These are phyloP conservation scores for Aspergillus ochraceoroseus DNA, from an alignment of 2,329 filamentous ascomycete genomes.

Conservation along the genomic window DNA sequence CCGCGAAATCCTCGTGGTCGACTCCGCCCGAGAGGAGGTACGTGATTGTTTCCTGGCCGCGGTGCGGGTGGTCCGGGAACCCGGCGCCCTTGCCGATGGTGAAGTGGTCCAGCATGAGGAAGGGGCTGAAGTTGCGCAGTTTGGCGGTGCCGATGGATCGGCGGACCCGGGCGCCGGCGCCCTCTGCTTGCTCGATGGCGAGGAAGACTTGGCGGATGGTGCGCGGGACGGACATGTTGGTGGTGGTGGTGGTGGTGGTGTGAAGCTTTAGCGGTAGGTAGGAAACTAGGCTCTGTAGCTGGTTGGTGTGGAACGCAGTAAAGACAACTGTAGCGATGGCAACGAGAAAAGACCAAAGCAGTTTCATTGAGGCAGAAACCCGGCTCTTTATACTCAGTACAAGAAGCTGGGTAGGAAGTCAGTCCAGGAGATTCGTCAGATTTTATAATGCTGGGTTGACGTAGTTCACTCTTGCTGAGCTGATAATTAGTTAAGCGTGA, in stretches of 20 bases:
- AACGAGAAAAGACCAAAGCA: conserved; percentile 36
- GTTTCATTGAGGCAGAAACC: conserved; percentile 30
- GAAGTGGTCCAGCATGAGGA: conserved; percentile 96
- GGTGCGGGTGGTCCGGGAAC: conserved; percentile 80
- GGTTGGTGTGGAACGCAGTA: conserved; percentile 16
- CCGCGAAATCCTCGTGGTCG: conserved; percentile 89
- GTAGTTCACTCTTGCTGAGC: conserved; percentile 1
- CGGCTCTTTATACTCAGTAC: conserved; percentile 30
- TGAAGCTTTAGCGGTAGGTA: conserved; percentile 16
- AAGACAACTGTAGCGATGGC: conserved; percentile 34
- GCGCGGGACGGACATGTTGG: conserved; percentile 64
- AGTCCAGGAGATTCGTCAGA: conserved; percentile 26
- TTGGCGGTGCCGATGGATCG: conserved; percentile 80
- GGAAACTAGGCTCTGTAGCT: conserved; percentile 21
- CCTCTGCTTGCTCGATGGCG: conserved; percentile 80
- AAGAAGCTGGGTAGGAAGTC: conserved; percentile 11
- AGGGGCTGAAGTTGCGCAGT: conserved; percentile 81
- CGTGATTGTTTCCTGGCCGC: conserved; percentile 85
- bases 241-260: conserved; percentile 28
- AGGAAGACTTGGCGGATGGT: conserved; percentile 78
- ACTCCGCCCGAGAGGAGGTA: conserved; percentile 81
- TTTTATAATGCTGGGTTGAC: too few species aligned
- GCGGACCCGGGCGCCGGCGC: conserved; percentile 78
- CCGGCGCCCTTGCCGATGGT: conserved; percentile 71
- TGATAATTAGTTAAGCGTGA: conserved; percentile 3